Percentiles rank a stretch among this genome's conserved stretches.
Conservation (phyloP, 2,329 filamentous ascomycete species). For the Cercospora sp. region DNA sequence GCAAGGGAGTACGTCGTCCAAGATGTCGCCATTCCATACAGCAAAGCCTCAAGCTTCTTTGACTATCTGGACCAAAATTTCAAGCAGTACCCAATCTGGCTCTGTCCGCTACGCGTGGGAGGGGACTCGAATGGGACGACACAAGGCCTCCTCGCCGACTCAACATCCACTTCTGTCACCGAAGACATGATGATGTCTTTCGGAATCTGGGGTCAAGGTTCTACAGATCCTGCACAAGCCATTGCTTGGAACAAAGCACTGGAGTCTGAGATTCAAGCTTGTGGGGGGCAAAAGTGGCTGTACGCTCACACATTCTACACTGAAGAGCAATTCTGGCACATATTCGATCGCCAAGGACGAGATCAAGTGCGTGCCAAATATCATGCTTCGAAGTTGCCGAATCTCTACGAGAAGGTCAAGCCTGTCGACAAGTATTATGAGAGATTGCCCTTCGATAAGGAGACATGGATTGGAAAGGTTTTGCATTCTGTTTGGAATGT, state of each 20-base stretch:
- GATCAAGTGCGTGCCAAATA: slow-evolving; percentile 63
- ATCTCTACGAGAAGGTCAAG: slow-evolving; percentile 43
- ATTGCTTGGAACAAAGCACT: slow-evolving; percentile 67
- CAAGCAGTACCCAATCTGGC: slow-evolving; percentile 58
- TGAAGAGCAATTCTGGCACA: slow-evolving; percentile 66
- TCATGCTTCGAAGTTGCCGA: slow-evolving; percentile 60
- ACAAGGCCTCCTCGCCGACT: background rate
- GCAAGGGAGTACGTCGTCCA: slow-evolving; percentile 52
- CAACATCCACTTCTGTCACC: background rate
- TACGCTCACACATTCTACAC: slow-evolving; percentile 83
- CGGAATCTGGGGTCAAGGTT: slow-evolving; percentile 75
- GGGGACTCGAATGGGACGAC: background rate
- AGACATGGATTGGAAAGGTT: background rate
- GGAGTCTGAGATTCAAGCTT: slow-evolving; percentile 64
- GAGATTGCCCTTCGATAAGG: background rate
- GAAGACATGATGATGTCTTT: slow-evolving; percentile 47
- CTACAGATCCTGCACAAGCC: slow-evolving; percentile 50
- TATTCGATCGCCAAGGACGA: slow-evolving; percentile 61
- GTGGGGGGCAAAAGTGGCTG: slow-evolving; percentile 80
- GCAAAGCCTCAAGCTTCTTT: slow-evolving; percentile 53
- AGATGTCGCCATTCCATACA: slow-evolving; percentile 60
- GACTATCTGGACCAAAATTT: slow-evolving; percentile 50
- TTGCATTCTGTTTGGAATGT: background rate
- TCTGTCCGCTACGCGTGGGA: slow-evolving; percentile 48
- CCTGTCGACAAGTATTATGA: background rate